Evolutionary conservation across 257 asterid genomes (phyloP).

Genomic region (Solanum virginianum): DNA sequence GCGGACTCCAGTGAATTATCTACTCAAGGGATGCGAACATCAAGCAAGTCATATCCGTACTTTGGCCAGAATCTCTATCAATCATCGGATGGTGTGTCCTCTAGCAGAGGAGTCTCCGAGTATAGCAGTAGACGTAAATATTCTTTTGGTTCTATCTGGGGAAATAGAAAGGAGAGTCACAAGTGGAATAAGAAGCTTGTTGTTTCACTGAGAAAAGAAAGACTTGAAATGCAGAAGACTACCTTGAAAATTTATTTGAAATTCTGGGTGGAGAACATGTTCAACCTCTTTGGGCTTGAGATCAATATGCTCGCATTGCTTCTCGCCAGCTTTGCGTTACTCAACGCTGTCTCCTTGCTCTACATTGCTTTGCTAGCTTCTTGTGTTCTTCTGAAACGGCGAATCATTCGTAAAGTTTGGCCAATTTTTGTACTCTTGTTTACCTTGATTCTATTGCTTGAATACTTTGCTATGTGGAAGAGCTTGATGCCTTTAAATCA

Average conservation of each 20-base stretch:
- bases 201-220: constrained; percentile 68
- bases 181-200: constrained; percentile 75
- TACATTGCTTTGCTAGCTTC: constrained; percentile 75
- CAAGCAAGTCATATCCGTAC: constrained; percentile 50
- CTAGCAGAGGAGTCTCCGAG: constrained; percentile 17
- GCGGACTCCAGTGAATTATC: constrained; percentile 33
- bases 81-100: constrained; percentile 28
- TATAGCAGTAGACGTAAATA: constrained; percentile 30
- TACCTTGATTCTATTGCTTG: constrained; percentile 68
- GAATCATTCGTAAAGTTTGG: constrained; percentile 74
- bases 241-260: constrained; percentile 76
- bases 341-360: constrained; percentile 72
- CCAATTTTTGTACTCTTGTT: constrained; percentile 61
- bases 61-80: constrained; percentile 24
- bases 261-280: constrained; percentile 96
- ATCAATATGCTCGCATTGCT: constrained; percentile 81
- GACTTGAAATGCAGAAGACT: constrained; percentile 80
- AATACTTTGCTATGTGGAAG: constrained; percentile 86
- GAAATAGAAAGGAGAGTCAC: constrained; percentile 73
- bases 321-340: constrained; percentile 85
- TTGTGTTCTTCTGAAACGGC: constrained; percentile 72
- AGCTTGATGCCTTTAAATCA: constrained; percentile 33
- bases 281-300: constrained; percentile 96
- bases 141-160: constrained; percentile 69
- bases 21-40: constrained; percentile 18